Evolutionary conservation across 257 asterid genomes (phyloP).

Genomic region (Primulina huaijiensis): DNA sequence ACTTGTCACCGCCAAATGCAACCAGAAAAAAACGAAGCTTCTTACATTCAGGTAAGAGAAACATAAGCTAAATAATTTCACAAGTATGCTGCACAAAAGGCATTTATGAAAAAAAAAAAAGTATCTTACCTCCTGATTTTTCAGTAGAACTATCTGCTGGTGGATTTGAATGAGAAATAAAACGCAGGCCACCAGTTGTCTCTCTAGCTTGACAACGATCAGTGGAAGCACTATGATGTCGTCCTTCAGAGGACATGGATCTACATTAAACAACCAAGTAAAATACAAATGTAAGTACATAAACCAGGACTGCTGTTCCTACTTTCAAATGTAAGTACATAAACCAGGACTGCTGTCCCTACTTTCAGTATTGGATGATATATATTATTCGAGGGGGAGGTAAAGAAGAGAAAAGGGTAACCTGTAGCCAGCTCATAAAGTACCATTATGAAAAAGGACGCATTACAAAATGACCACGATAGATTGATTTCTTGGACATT

Average conservation of each 20-base stretch:
- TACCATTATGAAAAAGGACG: not conserved
- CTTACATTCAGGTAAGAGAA: not conserved
- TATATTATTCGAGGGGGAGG: not conserved
- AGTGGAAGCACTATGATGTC: constrained; percentile 29
- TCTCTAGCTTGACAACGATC: constrained; percentile 33
- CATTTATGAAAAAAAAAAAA: not conserved
- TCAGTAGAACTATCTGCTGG: not conserved
- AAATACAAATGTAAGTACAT: constrained; percentile 18
- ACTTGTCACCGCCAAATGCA: not conserved
- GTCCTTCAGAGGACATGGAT: constrained; percentile 38
- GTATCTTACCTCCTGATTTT: not conserved
- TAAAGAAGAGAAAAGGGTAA: not conserved
- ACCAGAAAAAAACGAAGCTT: not conserved
- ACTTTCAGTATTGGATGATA: constrained; percentile 13
- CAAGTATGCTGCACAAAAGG: not conserved
- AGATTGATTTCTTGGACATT: constrained; percentile 3
- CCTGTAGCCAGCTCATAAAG: constrained; percentile 15
- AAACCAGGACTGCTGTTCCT: not conserved
- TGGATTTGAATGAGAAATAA: not conserved
- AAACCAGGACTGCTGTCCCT: constrained; percentile 2
- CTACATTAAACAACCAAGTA: constrained; percentile 34
- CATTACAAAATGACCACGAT: constrained; percentile 8
- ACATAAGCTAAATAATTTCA: not conserved
- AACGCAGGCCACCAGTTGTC: not conserved
- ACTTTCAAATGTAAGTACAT: constrained; percentile 13